Percentiles rank a stretch among this genome's conserved stretches.
phyloP scores from a whole-genome alignment of 257 asterid species.

The Scutellaria minor region DNA sequence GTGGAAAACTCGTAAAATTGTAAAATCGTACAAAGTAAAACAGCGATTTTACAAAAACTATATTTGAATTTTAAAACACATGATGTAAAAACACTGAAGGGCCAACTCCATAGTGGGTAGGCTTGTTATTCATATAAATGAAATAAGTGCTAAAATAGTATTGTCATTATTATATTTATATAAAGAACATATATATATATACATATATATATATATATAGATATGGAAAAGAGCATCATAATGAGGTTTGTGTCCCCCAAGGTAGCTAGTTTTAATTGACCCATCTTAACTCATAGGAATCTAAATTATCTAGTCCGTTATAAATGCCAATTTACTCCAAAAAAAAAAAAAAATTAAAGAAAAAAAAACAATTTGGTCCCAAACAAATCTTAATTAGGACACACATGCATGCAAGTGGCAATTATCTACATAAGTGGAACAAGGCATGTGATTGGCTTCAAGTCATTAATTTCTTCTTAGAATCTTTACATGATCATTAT shows the following conservation, averaged over 20 bases:
- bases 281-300: slow-evolving; percentile 33
- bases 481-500: slow-evolving; percentile 21
- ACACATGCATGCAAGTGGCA: slow-evolving; percentile 30
- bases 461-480: slow-evolving; percentile 13
- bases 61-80: not conserved
- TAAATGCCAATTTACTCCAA: slow-evolving; percentile 45
- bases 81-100: slow-evolving; percentile 14
- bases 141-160: slow-evolving; percentile 18
- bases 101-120: slow-evolving; percentile 39
- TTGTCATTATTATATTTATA: slow-evolving; percentile 29
- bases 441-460: slow-evolving; percentile 45
- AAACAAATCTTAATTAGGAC: slow-evolving; percentile 37
- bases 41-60: too few species aligned
- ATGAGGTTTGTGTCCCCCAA: slow-evolving; percentile 16
- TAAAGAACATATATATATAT: not conserved
- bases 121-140: slow-evolving; percentile 23
- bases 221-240: slow-evolving; percentile 8
- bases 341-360: not conserved
- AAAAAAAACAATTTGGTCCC: slow-evolving; percentile 13
- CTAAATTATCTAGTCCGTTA: slow-evolving; percentile 34
- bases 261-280: not conserved
- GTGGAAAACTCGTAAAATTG: too few species aligned
- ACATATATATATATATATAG: not conserved
- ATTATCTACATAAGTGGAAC: slow-evolving; percentile 42
- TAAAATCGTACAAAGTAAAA: too few species aligned